Evolutionary conservation across 2,329 filamentous ascomycete species (phyloP).

Genomic region (Aureobasidium sp.): DNA sequence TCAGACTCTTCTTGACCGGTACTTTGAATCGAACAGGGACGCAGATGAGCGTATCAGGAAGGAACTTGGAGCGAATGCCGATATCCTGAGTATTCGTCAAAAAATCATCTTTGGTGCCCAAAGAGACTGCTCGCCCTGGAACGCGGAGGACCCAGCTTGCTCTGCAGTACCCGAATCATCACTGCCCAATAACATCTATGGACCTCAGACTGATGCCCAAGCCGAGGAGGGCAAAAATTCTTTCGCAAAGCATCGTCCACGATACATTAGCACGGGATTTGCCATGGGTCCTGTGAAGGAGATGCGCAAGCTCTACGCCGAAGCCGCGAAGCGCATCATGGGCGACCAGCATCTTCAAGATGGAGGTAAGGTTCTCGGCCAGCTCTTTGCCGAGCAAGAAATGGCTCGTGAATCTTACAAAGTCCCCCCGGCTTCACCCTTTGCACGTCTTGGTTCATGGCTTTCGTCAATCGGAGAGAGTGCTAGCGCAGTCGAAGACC

Average conservation of each 20-base stretch:
- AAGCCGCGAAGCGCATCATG: slow-evolving; percentile 28
- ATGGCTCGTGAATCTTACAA: slow-evolving; percentile 26
- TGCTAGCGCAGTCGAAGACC: not conserved
- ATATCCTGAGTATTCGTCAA: slow-evolving; percentile 39
- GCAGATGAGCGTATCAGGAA: slow-evolving; percentile 42
- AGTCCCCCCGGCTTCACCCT: not conserved
- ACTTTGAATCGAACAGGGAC: slow-evolving; percentile 38
- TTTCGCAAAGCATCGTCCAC: slow-evolving; percentile 33
- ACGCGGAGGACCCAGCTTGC: slow-evolving; percentile 43
- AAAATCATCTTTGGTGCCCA: slow-evolving; percentile 50
- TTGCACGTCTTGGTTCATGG: not conserved
- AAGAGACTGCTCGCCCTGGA: slow-evolving; percentile 45
- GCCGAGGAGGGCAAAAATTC: slow-evolving; percentile 31
- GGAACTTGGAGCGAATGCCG: slow-evolving; percentile 20
- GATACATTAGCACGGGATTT: slow-evolving; percentile 31
- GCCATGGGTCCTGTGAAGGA: slow-evolving; percentile 23
- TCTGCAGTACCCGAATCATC: slow-evolving; percentile 46
- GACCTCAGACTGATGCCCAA: slow-evolving; percentile 42
- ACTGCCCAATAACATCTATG: slow-evolving; percentile 44
- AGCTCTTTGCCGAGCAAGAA: slow-evolving; percentile 28
- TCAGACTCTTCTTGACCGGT: slow-evolving; percentile 55
- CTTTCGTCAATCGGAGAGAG: not conserved
- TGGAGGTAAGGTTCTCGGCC: slow-evolving; percentile 32
- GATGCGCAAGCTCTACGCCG: slow-evolving; percentile 24
- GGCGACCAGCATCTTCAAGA: slow-evolving; percentile 24